These are phyloP conservation scores for Nannizziopsis arthrosporioides DNA, from an alignment of 2,329 filamentous ascomycete species.

Conservation along the genomic window DNA sequence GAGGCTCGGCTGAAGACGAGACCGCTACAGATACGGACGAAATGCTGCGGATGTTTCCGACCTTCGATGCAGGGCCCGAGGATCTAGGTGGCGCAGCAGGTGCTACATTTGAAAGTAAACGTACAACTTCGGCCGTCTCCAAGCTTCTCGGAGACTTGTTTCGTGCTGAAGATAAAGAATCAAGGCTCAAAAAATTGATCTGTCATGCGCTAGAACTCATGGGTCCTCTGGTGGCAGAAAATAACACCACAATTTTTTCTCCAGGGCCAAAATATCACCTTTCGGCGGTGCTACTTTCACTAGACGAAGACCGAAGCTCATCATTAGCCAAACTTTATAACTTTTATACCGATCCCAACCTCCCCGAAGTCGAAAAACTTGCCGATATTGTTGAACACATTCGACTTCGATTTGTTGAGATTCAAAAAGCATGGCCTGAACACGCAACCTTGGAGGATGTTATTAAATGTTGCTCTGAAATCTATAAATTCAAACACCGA, in stretches of 20 bases:
- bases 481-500: conserved; percentile 62
- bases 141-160: conserved; percentile 45
- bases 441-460: conserved; percentile 76
- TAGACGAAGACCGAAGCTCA: conserved; percentile 42
- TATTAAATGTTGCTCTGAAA: conserved; percentile 58
- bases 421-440: conserved; percentile 53
- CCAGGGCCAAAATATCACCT: conserved; percentile 45
- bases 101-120: conserved; percentile 36
- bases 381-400: conserved; percentile 58
- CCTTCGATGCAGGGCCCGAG: conserved; percentile 49
- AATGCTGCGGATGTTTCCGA: conserved; percentile 70
- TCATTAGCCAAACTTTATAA: conserved; percentile 52
- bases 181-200: conserved; percentile 25
- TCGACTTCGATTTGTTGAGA: conserved; percentile 58
- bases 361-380: conserved; percentile 62
- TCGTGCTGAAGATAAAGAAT: conserved; percentile 20
- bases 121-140: conserved; percentile 51
- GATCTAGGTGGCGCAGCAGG: conserved; percentile 28
- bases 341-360: conserved; percentile 77
- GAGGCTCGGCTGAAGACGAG: conserved; percentile 63
- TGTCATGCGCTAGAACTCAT: conserved; percentile 26
- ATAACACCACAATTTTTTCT: conserved; percentile 15
- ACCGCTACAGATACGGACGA: conserved; percentile 64
- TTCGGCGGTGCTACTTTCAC: conserved; percentile 51
- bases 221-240: conserved; percentile 25